phyloP scores from a whole-genome alignment of 2,329 filamentous ascomycete species.

The Dryadomyces quercivorus region DNA sequence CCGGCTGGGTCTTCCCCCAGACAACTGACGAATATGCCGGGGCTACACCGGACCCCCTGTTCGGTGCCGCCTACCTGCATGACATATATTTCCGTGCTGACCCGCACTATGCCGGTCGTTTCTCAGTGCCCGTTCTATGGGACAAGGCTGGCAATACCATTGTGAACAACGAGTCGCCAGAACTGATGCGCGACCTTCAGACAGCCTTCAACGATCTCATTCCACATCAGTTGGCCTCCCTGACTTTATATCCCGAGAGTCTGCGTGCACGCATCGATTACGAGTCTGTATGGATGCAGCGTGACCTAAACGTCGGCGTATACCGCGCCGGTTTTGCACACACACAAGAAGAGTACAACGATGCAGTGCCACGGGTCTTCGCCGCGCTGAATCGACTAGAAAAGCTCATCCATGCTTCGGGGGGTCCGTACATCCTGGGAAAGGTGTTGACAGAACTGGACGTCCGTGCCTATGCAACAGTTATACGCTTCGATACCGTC shows the following conservation, averaged over 20 bases:
- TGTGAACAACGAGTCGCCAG: constrained; percentile 49
- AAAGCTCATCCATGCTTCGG: constrained; percentile 21
- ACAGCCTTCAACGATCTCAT: constrained; percentile 39
- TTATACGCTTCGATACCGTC: constrained; percentile 47
- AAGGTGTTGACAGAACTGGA: constrained; percentile 45
- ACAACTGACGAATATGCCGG: constrained; percentile 40
- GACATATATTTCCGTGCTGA: constrained; percentile 52
- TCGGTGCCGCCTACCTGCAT: constrained; percentile 44
- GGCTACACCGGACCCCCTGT: constrained; percentile 48
- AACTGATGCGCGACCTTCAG: constrained; percentile 46
- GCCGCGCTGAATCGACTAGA: constrained; percentile 48
- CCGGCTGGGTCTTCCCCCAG: constrained; percentile 47
- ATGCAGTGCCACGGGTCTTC: constrained; percentile 41
- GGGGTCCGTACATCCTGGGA: constrained; percentile 43
- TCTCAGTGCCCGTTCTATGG: constrained; percentile 50
- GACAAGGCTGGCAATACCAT: constrained; percentile 42
- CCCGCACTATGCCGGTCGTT: constrained; percentile 45
- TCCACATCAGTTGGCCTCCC: constrained; percentile 21
- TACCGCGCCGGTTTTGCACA: constrained; percentile 49
- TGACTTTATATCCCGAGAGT: constrained; percentile 40
- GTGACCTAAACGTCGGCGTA: constrained; percentile 45
- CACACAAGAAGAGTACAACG: constrained; percentile 42
- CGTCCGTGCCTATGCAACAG: constrained; percentile 41
- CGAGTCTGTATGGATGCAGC: constrained; percentile 39
- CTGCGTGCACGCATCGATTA: constrained; percentile 38